phyloP scores from a whole-genome alignment of 2,329 filamentous ascomycete species.

The Polytolypa hystricis region DNA sequence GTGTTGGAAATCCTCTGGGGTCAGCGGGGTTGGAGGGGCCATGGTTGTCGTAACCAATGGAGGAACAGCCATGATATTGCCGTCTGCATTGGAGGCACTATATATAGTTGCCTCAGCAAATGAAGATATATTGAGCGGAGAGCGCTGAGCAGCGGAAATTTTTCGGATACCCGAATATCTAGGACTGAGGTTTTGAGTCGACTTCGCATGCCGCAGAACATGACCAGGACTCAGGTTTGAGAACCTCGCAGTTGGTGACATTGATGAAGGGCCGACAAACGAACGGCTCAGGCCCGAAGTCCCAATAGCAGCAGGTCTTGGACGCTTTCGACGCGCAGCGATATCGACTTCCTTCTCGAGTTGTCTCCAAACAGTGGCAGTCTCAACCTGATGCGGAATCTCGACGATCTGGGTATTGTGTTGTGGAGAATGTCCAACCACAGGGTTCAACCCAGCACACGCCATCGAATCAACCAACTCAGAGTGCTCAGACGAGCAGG shows the following conservation, averaged over 20 bases:
- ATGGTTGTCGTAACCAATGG: constrained; percentile 24
- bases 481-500: constrained; percentile 25
- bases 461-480: constrained; percentile 1
- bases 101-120: constrained; percentile 34
- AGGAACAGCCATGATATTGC: constrained; percentile 23
- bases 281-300: constrained; percentile 30
- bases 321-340: constrained; percentile 36
- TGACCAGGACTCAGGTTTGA: constrained; percentile 25
- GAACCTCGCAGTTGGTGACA: constrained; percentile 30
- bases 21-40: constrained; percentile 34
- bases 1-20: constrained; percentile 32
- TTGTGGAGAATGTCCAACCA: constrained; percentile 9
- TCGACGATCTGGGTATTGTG: constrained; percentile 10
- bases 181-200: constrained; percentile 29
- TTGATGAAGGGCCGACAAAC: constrained; percentile 27
- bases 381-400: constrained; percentile 17
- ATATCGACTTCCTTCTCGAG: constrained; percentile 34
- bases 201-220: constrained; percentile 36
- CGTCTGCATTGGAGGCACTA: constrained; percentile 21
- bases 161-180: constrained; percentile 38
- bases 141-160: constrained; percentile 34
- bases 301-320: constrained; percentile 36
- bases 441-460: constrained; percentile 2
- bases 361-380: constrained; percentile 22
- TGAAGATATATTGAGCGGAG: constrained; percentile 35